Conservation (phyloP, 495 filamentous ascomycete genomes). For the Xeromyces bisporus region DNA sequence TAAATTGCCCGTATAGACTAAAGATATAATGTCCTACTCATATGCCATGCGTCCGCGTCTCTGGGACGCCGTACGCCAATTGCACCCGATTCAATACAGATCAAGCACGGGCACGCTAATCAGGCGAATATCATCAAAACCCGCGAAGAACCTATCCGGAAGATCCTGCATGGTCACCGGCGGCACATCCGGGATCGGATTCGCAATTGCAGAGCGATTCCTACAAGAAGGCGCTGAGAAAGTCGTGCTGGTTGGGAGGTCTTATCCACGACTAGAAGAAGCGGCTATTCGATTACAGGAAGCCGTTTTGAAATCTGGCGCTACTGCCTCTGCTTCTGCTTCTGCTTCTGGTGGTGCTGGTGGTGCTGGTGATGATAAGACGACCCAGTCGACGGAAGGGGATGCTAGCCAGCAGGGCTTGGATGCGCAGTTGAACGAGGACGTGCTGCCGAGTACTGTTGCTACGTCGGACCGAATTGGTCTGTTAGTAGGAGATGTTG, state of each 20-base stretch:
- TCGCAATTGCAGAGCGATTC: conserved; percentile 49
- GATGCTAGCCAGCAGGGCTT: too few relatives aligned
- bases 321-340: not conserved
- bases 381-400: conserved; percentile 9
- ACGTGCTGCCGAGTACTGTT: too few relatives aligned
- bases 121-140: too few relatives aligned
- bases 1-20: not conserved
- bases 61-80: not conserved
- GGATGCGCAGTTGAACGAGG: too few relatives aligned
- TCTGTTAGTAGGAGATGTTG: conserved; percentile 32
- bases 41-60: not conserved
- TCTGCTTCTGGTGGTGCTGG: not conserved
- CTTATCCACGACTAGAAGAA: conserved; percentile 20
- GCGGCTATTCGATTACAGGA: conserved; percentile 12
- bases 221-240: conserved; percentile 41
- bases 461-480: conserved; percentile 12
- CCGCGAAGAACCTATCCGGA: conserved; percentile 21
- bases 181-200: conserved; percentile 47
- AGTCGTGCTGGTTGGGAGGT: conserved; percentile 36
- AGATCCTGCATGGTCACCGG: conserved; percentile 44
- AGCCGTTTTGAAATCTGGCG: not conserved
- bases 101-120: too few relatives aligned
- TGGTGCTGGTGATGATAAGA: conserved; percentile 2
- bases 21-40: not conserved
- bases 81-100: not conserved